A percentile compares a stretch with the other conserved stretches of the same genome.
phyloP scores from a whole-genome alignment of 2,329 filamentous ascomycete species.

The Fusarium chuoi region DNA sequence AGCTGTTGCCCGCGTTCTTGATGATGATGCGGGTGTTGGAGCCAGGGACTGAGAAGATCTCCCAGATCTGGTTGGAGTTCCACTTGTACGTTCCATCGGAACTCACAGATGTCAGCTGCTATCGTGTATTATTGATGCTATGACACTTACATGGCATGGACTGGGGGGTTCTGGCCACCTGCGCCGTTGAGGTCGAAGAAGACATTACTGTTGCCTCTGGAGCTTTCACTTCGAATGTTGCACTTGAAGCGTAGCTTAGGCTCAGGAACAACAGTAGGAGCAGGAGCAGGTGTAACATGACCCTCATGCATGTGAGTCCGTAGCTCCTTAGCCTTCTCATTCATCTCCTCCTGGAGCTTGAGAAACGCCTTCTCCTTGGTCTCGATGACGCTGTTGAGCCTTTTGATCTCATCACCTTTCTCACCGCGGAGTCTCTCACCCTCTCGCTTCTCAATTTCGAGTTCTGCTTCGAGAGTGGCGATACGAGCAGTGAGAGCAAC shows the following conservation, averaged over 20 bases:
- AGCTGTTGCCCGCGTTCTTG: not conserved
- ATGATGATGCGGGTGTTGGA: not conserved
- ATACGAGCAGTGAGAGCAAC: not conserved
- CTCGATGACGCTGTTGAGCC: not conserved
- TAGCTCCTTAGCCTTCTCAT: not conserved
- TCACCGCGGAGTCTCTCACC: not conserved
- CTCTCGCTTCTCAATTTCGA: not conserved
- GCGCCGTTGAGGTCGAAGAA: not conserved
- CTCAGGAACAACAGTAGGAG: not conserved
- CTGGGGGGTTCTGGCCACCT: not conserved
- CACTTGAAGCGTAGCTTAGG: not conserved
- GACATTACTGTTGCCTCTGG: not conserved
- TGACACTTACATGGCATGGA: not conserved
- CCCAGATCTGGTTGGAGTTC: not conserved
- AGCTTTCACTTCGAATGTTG: not conserved
- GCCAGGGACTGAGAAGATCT: not conserved
- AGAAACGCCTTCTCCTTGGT: too few relatives aligned
- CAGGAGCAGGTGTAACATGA: not conserved
- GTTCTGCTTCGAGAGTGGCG: not conserved
- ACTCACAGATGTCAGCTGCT: not conserved
- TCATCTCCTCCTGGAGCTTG: not conserved
- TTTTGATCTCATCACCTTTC: rapidly evolving
- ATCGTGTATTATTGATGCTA: too few relatives aligned
- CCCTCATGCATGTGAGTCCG: not conserved
- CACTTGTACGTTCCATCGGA: not conserved